Evolutionary conservation across 1,284 basidiomycete species (phyloP).

Genomic region (Polyporus tsugae): DNA sequence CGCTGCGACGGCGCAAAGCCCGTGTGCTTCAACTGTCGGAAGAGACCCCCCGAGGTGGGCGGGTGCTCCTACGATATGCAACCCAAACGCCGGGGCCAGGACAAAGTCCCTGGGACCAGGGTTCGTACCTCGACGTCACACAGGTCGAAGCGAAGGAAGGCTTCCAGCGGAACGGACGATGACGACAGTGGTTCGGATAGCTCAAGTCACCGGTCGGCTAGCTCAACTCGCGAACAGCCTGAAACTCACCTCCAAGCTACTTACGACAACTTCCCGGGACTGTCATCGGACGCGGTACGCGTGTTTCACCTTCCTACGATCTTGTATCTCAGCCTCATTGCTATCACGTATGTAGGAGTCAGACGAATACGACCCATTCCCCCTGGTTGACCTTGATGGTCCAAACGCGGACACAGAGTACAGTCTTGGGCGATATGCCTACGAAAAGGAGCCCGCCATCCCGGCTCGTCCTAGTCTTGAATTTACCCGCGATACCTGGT

Average conservation of each 20-base stretch:
- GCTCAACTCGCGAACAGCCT: background rate
- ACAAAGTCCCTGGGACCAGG: conserved; percentile 76
- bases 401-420: conserved; percentile 7
- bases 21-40: conserved; percentile 71
- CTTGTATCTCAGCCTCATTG: background rate
- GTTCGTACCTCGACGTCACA: conserved; percentile 48
- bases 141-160: conserved; percentile 14
- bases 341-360: background rate
- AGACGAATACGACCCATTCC: conserved; percentile 31
- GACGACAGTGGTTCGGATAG: conserved; percentile 17
- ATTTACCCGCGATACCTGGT: conserved; percentile 32
- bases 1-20: conserved; percentile 82
- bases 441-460: conserved; percentile 10
- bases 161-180: background rate
- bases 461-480: conserved; percentile 25
- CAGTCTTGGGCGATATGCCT: background rate
- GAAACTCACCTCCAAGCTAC: conserved; percentile 6
- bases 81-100: conserved; percentile 79
- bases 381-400: conserved; percentile 19
- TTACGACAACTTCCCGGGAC: conserved; percentile 14
- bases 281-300: conserved; percentile 20
- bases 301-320: no score
- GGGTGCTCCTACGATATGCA: conserved; percentile 61
- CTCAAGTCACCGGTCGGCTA: background rate
- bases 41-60: conserved; percentile 46